Conservation (phyloP, 768 basidiomycete genomes). For the Mycena sanguinolenta region DNA sequence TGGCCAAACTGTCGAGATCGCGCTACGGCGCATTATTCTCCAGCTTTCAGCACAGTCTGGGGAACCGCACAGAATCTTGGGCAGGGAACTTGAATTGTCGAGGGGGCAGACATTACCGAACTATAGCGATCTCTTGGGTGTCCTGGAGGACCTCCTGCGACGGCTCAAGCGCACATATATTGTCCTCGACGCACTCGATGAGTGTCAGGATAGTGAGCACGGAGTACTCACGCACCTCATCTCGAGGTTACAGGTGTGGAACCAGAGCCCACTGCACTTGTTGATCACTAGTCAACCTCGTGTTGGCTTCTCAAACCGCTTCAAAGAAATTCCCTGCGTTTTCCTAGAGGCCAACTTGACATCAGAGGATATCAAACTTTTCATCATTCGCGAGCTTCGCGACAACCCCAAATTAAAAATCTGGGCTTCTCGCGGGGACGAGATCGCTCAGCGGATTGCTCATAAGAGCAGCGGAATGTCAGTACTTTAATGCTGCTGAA, state of each 20-base stretch:
- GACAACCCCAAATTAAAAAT: background rate
- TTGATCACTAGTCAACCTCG: constrained; percentile 19
- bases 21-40: constrained; percentile 10
- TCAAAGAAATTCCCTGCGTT: background rate
- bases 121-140: background rate
- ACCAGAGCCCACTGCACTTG: constrained; percentile 3
- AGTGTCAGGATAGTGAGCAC: background rate
- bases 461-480: constrained; percentile 19
- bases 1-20: background rate
- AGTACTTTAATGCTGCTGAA: background rate
- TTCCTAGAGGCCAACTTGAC: background rate
- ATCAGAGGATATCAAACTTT: background rate
- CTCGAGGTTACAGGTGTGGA: background rate
- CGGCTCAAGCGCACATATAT: constrained; percentile 12
- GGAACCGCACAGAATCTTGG: background rate
- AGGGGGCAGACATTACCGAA: constrained; percentile 10
- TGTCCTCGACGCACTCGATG: constrained; percentile 25
- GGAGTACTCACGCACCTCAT: background rate
- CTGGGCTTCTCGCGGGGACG: constrained; percentile 10
- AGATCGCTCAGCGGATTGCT: background rate
- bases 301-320: background rate
- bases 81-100: background rate
- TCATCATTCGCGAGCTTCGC: background rate
- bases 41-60: constrained; percentile 18
- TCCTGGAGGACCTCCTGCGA: background rate